Base-by-base conservation (phyloP, 352 stramenopile genomes). In the Globisporangium recalcitrans region DNA sequence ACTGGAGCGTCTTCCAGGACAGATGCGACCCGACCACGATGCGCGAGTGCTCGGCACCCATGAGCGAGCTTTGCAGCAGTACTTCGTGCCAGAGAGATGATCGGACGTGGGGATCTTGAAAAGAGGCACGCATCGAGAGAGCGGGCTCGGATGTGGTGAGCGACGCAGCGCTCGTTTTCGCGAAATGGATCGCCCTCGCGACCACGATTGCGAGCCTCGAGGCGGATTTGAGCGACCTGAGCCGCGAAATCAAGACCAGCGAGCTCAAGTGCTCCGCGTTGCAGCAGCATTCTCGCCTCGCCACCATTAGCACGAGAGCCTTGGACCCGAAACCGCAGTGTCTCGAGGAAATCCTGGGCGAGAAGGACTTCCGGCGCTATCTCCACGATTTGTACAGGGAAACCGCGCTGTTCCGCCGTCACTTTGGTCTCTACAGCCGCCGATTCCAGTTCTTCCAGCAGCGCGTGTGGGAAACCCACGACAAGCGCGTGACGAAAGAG, bases 331-430 rank as follows among this genome's bases (percentile, higher is more conserved):
- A 87, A 48, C 46, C 83, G 19, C 77, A 78, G 13, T 77, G 75
- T 47, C 54, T 90, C 5, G 58, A 73, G n/a, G 76, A 82, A 52
- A 70, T 90, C n/a, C 62, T 90, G 1, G 81, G 81, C 0, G 46
- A 24, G 14, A 19, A 52, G 3, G 68, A 71, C 14, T 87, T 88
- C 44, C 62, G 62, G 27, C 55, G 60, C 3, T 90, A 88, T 60
- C 68, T 69, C 0, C 26, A 46, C 4, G 78, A 90, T 44, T 49
- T 90, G 26, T 73, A 78, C 49, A 9, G 42, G 0, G 65, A 88
- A 52, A 55, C 82, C 0, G 62, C 73, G 24, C 59, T 52, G n/a
- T 56, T 90, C 2, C 69, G 78, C 11, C 47, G 61, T 9, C 67
- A 58, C 1, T 64, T 72, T 19, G 46, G 60, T 3, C 68, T 90